Evolutionary conservation across 257 asterid species (phyloP).

Genomic region (Striga asiatica): DNA sequence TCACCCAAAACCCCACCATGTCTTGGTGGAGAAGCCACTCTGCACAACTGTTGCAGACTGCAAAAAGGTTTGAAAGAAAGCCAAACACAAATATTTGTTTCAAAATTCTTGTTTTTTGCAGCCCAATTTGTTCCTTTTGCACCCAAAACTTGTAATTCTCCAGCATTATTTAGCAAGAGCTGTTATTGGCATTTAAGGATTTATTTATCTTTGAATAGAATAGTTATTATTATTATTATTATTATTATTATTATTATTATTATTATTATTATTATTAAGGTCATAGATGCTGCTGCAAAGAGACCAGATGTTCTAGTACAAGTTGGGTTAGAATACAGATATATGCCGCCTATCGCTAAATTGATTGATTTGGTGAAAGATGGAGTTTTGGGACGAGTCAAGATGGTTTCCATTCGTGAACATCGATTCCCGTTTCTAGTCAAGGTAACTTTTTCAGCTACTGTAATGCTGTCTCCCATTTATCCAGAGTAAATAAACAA

Average conservation of each 20-base stretch:
- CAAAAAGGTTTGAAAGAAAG: conserved; percentile 35
- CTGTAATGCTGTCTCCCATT: neutral
- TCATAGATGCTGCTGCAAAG: conserved; percentile 56
- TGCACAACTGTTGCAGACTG: conserved; percentile 79
- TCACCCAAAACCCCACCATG: conserved; percentile 70
- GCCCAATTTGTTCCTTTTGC: no score
- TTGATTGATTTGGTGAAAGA: conserved; percentile 63
- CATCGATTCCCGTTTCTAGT: conserved; percentile 94
- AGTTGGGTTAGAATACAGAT: conserved; percentile 92
- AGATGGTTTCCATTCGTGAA: conserved; percentile 90
- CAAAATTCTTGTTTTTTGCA: no score
- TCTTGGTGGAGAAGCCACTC: conserved; percentile 92
- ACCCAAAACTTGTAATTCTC: no score
- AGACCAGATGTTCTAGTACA: conserved; percentile 71
- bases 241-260: no score
- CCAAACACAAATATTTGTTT: neutral
- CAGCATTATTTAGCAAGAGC: no score
- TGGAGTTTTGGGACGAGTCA: conserved; percentile 60
- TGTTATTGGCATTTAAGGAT: no score
- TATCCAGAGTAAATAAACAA: neutral
- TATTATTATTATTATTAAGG: conserved; percentile 40
- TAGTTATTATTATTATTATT: no score
- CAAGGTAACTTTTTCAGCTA: conserved; percentile 41
- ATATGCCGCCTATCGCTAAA: conserved; percentile 94
- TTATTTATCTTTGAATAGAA: neutral